Base-by-base conservation (phyloP, 1,284 basidiomycete species). In the Mycena sp. region DNA sequence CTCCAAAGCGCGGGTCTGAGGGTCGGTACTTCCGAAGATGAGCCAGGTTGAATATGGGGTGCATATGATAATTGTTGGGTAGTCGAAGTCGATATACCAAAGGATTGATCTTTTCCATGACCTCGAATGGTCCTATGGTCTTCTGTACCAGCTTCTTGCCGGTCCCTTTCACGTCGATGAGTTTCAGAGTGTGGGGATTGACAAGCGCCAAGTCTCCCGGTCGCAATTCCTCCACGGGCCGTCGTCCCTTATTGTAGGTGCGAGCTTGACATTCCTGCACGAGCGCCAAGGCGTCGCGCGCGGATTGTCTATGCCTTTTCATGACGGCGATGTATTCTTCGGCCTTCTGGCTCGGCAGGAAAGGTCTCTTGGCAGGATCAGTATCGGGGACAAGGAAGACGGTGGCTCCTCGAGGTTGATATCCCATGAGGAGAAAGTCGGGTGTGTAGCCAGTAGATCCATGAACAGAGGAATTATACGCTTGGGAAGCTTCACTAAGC, bases 311-410 rank as follows among this genome's bases (percentile, higher is more conserved):
- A 46, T 68, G 30, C 30, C 4, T 34, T 5, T 34, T 5, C 30
- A 34, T 34, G 4, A 2, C 30, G 0, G 79, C 78, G 0, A 80
- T 75, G 64, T 80, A 80, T 4, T 76, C 78, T 70, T 80, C 80
- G 0, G 68, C 66, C 6, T 73, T 44, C 44, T 44, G 44, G 4
- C 13, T 14, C 2, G 44, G 44, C 44, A 44, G 8, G 44, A 44
- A 44, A 0, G 44, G 44, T 18, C 44, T 11, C 11, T 44, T 11
- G 3, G 44, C 41, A 7, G 41, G 41, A 44, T 44, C 41, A 13
- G 16, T 11, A 2, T 7, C 2, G 16, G 41, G 41, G 2, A 16
- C 41, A 5, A 44, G 16, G 41, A 44, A 9, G 6, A 5, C 44
- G 44, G 44, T 13, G 6, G 44, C 11, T 0, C 11, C 18, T 3